A percentile compares a stretch with the other conserved stretches of the same genome.
Conservation (phyloP, 2,329 filamentous ascomycete genomes). For the Colletotrichum sp. region DNA sequence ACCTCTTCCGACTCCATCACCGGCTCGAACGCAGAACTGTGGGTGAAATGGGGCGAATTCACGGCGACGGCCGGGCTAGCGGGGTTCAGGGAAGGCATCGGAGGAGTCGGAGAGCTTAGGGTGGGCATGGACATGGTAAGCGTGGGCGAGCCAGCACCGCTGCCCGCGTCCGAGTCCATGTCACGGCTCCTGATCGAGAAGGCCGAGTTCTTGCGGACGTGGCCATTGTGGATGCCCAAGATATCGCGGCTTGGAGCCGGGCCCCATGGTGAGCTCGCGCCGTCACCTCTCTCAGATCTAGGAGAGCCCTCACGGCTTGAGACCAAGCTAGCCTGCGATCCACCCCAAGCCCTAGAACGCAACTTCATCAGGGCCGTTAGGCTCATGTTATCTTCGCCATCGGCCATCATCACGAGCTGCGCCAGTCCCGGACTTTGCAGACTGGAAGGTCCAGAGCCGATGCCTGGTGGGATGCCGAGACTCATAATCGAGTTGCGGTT, state of each 20-base stretch:
- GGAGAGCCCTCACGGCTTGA: slow-evolving; percentile 59
- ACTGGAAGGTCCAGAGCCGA: slow-evolving; percentile 50
- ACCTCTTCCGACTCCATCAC: slow-evolving; percentile 45
- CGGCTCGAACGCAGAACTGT: slow-evolving; percentile 38
- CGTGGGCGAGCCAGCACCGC: slow-evolving; percentile 56
- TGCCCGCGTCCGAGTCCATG: slow-evolving; percentile 53
- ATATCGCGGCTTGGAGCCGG: slow-evolving; percentile 19
- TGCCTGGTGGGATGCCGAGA: slow-evolving; percentile 57
- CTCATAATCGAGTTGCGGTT: slow-evolving; percentile 92
- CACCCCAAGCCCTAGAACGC: slow-evolving; percentile 79
- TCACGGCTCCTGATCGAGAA: slow-evolving; percentile 55
- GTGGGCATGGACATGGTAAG: slow-evolving; percentile 46
- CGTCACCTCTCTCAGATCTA: slow-evolving; percentile 53
- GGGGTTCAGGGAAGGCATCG: slow-evolving; percentile 6
- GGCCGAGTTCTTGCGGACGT: slow-evolving; percentile 54
- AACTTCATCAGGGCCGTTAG: slow-evolving; percentile 75
- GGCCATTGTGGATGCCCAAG: slow-evolving; percentile 25
- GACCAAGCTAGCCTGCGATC: slow-evolving; percentile 75
- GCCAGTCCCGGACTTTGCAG: slow-evolving; percentile 76
- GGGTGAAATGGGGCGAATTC: slow-evolving; percentile 27
- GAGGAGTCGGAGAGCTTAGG: slow-evolving; percentile 30
- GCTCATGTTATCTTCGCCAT: slow-evolving; percentile 70
- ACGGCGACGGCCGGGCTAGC: slow-evolving; percentile 17
- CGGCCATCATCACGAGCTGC: slow-evolving; percentile 73
- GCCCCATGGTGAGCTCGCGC: slow-evolving; percentile 47